A percentile compares a stretch with the other conserved stretches of the same genome.
Conservation (phyloP, 2,329 filamentous ascomycete species). For the Arthrobotrys sinensis region DNA sequence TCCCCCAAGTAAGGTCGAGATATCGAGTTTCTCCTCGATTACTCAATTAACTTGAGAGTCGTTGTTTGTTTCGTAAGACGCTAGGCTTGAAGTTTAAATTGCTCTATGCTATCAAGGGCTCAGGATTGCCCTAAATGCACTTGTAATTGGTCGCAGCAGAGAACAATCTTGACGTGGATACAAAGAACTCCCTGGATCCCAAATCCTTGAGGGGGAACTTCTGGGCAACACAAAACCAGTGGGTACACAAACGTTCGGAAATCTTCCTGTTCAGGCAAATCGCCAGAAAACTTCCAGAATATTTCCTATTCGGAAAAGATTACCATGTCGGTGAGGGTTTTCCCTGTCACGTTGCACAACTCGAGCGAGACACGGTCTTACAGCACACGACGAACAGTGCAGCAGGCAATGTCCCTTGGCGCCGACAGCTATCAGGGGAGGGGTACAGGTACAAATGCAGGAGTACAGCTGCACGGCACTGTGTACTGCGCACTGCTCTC, state of each 20-base stretch:
- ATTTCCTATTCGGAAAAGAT: constrained; percentile 15
- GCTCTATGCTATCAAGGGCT: constrained; percentile 4
- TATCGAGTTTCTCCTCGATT: constrained; percentile 7
- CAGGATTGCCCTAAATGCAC: constrained; percentile 33
- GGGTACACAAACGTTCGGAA: constrained; percentile 47
- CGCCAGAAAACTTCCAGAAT: constrained; percentile 49
- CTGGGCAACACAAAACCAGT: constrained; percentile 30
- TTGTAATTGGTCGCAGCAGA: constrained; percentile 14
- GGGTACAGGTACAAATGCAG: constrained; percentile 41
- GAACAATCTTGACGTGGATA: constrained; percentile 1
- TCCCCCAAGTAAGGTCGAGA: not conserved
- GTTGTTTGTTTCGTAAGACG: constrained; percentile 12
- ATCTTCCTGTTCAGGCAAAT: constrained; percentile 39
- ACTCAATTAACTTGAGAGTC: not conserved
- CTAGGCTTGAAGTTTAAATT: not conserved
- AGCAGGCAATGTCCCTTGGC: constrained; percentile 7
- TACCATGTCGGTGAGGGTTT: constrained; percentile 30
- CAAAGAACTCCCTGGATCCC: not conserved
- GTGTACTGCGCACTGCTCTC: constrained; percentile 7
- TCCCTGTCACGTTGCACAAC: constrained; percentile 44
- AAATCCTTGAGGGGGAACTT: constrained; percentile 1
- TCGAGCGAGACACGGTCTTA: constrained; percentile 48
- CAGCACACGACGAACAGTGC: constrained; percentile 46
- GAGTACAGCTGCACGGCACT: constrained; percentile 9
- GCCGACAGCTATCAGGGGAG: constrained; percentile 7